phyloP scores from a whole-genome alignment of 139 green algal genomes.

The Picochlorum sp. region DNA sequence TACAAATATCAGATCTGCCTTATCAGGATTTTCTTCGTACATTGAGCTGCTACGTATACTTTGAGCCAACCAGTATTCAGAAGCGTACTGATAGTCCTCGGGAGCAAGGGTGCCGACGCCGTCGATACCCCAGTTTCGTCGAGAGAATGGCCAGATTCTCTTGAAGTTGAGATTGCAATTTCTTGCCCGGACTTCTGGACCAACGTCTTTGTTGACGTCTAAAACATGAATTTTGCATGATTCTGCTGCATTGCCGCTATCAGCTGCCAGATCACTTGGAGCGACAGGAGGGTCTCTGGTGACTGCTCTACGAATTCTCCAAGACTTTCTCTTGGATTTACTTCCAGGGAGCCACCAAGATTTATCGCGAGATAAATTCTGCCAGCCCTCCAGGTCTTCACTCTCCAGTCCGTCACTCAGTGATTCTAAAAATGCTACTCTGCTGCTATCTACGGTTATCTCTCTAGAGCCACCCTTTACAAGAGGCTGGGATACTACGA shows the following conservation, averaged over 20 bases:
- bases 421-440: slow-evolving; percentile 9
- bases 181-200: neutral
- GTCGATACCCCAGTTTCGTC: slow-evolving; percentile 22
- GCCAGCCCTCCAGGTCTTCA: slow-evolving; percentile 8
- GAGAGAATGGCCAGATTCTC: slow-evolving; percentile 25
- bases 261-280: too few relatives aligned
- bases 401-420: slow-evolving; percentile 1
- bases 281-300: too few relatives aligned
- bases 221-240: slow-evolving; percentile 30
- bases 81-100: slow-evolving; percentile 25
- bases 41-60: slow-evolving; percentile 11
- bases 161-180: slow-evolving; percentile 18
- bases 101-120: slow-evolving; percentile 12
- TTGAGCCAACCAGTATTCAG: slow-evolving; percentile 28
- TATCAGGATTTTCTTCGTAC: neutral
- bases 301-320: too few relatives aligned
- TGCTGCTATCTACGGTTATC: neutral
- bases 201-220: slow-evolving; percentile 18
- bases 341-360: neutral
- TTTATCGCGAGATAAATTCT: neutral
- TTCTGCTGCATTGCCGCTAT: neutral
- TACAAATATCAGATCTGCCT: slow-evolving; percentile 33
- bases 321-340: too few relatives aligned
- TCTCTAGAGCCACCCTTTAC: neutral
- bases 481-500: slow-evolving; percentile 1